Base-by-base conservation (phyloP, 305 asterid species). In the Solanum hybrid region DNA sequence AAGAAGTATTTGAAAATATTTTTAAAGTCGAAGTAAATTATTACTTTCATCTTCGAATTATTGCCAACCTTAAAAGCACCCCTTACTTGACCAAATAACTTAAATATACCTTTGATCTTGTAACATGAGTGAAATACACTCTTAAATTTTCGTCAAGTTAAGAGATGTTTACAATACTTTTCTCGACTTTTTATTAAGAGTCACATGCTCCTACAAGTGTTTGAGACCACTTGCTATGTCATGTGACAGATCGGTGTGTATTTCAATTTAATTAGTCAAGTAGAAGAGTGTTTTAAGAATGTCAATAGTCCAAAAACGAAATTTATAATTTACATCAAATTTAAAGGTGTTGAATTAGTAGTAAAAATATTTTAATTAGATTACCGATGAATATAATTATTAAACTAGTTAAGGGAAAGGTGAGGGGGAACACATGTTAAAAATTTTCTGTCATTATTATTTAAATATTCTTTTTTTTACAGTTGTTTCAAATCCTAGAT, bases 371-470 rank as follows among this genome's bases (percentile, higher is more conserved):
- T 79, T 79, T 10, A 78, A 79, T 79, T 34, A 20, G 22, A 78
- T 78, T 34, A 78, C 11, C 2, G 8, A 78, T 33, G 45, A 78
- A 78, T 78, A 34, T 22, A 31, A 32, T 77, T 33, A 78, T 33
- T 68, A 34, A 87, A 36, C 36, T 20, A 61, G 37, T 36, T 76
- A 73, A 70, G 72, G 84, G 37, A 57, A 87, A 37, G 89, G 38
- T 87, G n/a, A 87, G 89, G 82, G 29, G 7, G 32, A 10, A 38
- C 85, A 88, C 85, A 88, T 88, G 75, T 88, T 26, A 87, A 87
- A 26, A 24, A 5, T 68, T 72, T 36, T 72, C 89, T 87, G 82
- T 87, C 82, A 87, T 70, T 87, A 72, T 24, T 20, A 78, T 7
- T 87, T 36, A 72, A 87, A 36, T 87, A 72, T 68, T 72, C 17